Percentiles rank a stretch among this genome's conserved stretches.
Conservation (phyloP, 208 protist genomes). For the Crithidia expoeki region DNA sequence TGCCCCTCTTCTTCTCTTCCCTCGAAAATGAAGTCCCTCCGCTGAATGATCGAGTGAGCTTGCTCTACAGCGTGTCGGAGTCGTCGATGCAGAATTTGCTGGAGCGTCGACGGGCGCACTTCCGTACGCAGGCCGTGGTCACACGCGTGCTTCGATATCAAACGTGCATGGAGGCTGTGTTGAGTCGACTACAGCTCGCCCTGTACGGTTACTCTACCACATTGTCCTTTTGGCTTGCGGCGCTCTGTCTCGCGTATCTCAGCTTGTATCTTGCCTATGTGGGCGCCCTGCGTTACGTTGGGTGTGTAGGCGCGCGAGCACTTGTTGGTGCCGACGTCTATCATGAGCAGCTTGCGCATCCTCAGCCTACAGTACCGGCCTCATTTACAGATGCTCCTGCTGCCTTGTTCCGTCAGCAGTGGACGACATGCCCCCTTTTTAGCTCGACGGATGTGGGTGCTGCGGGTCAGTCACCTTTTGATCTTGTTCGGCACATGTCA, state of each 20-base stretch:
- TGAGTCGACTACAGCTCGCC: constrained; percentile 49
- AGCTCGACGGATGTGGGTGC: neutral
- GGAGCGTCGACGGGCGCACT: constrained; percentile 42
- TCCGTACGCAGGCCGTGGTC: constrained; percentile 44
- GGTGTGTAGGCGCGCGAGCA: neutral
- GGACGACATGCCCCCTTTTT: neutral
- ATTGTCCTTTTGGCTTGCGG: constrained; percentile 41
- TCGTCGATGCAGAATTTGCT: constrained; percentile 40
- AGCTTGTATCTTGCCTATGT: constrained; percentile 24
- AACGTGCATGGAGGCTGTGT: constrained; percentile 35
- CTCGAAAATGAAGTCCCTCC: constrained; percentile 23
- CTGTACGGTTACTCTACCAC: constrained; percentile 52
- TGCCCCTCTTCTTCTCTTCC: constrained; percentile 7
- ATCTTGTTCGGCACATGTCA: constrained; percentile 4
- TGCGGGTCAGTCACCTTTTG: neutral
- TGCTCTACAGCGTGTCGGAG: constrained; percentile 55
- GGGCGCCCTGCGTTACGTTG: constrained; percentile 10
- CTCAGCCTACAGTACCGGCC: neutral
- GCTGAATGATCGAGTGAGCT: constrained; percentile 29
- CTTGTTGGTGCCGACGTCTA: neutral
- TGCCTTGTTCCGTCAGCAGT: neutral
- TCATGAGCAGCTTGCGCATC: neutral
- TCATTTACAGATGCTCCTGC: neutral
- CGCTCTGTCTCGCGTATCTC: constrained; percentile 26
- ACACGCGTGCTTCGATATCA: constrained; percentile 57